Percentiles rank a stretch among this genome's conserved stretches.
phyloP scores from a whole-genome alignment of 2,329 filamentous ascomycete genomes.

The Diaporthe velutina region DNA sequence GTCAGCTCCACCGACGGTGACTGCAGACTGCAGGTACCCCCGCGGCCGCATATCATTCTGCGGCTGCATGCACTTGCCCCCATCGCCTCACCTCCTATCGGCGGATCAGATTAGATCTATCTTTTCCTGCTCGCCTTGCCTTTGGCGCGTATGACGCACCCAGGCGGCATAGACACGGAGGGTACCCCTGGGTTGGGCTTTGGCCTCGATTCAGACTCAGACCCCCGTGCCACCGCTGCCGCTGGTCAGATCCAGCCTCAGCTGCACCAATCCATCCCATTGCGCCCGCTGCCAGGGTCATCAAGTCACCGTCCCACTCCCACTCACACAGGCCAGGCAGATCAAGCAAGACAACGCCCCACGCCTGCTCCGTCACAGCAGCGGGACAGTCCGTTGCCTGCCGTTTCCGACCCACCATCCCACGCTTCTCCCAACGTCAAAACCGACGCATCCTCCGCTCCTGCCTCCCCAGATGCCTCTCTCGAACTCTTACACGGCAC shows the following conservation, averaged over 20 bases:
- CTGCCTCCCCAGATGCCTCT: conserved; percentile 29
- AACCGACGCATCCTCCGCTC: conserved; percentile 31
- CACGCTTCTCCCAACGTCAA: conserved; percentile 35
- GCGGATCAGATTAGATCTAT: conserved; percentile 40
- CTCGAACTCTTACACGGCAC: conserved; percentile 38
- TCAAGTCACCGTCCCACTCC: conserved; percentile 29
- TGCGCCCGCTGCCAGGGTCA: conserved; percentile 37
- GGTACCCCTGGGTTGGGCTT: conserved; percentile 28
- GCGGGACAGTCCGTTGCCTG: conserved; percentile 35
- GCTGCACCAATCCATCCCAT: conserved; percentile 38
- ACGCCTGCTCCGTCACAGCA: conserved; percentile 35
- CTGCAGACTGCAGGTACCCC: conserved; percentile 31
- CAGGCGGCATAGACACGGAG: conserved; percentile 10
- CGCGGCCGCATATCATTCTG: conserved; percentile 17
- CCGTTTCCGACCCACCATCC: conserved; percentile 33
- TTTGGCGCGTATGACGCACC: conserved; percentile 34
- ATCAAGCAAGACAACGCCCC: conserved; percentile 33
- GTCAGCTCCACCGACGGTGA: conserved; percentile 15
- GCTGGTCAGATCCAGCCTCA: conserved; percentile 31
- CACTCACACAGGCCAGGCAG: conserved; percentile 15
- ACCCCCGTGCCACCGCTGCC: conserved; percentile 19
- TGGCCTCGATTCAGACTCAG: conserved; percentile 23
- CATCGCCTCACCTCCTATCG: conserved; percentile 28
- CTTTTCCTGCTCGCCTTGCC: conserved; percentile 12
- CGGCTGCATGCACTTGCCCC: conserved; percentile 32